Conservation (phyloP, 1,139 yeast genomes). For the Suhomyces coccinellae region DNA sequence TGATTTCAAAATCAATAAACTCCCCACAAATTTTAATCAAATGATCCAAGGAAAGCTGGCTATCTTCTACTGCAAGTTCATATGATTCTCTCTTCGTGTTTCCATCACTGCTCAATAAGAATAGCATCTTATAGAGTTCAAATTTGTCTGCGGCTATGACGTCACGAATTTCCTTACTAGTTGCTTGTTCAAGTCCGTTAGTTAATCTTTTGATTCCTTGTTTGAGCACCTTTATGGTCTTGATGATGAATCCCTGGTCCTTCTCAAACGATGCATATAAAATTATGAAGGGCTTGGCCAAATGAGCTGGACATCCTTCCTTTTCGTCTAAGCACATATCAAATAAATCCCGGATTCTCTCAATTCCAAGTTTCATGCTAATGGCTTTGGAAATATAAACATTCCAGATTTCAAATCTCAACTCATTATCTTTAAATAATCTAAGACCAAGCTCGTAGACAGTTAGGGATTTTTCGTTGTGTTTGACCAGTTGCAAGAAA, state of each 20-base stretch:
- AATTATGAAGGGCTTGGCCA: conserved; percentile 49
- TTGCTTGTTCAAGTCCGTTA: conserved; percentile 4
- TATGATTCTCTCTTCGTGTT: conserved; percentile 18
- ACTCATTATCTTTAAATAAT: conserved; percentile 58
- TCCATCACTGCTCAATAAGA: conserved; percentile 11
- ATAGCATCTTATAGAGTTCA: conserved; percentile 21
- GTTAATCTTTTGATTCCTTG: conserved; percentile 19
- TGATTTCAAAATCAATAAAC: conserved; percentile 51
- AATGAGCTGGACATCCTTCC: conserved; percentile 46
- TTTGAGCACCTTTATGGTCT: conserved; percentile 29
- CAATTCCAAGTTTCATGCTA: conserved; percentile 35
- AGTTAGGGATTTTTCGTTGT: conserved; percentile 54
- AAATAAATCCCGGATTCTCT: conserved; percentile 71
- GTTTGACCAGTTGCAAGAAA: conserved; percentile 52
- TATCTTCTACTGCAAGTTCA: conserved; percentile 23
- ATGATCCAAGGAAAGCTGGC: conserved; percentile 27
- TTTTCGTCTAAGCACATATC: conserved; percentile 48
- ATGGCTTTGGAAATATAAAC: conserved; percentile 57
- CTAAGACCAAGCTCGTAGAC: conserved; percentile 69
- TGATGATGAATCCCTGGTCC: conserved; percentile 28
- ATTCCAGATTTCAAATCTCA: conserved; percentile 69
- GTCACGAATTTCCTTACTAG: conserved; percentile 13
- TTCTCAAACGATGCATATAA: conserved; percentile 64
- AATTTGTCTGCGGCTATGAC: conserved; percentile 24
- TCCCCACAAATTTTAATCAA: conserved; percentile 32